These are phyloP conservation scores for Biscogniauxia marginata DNA, from an alignment of 2,329 filamentous ascomycete genomes.

Conservation along the genomic window DNA sequence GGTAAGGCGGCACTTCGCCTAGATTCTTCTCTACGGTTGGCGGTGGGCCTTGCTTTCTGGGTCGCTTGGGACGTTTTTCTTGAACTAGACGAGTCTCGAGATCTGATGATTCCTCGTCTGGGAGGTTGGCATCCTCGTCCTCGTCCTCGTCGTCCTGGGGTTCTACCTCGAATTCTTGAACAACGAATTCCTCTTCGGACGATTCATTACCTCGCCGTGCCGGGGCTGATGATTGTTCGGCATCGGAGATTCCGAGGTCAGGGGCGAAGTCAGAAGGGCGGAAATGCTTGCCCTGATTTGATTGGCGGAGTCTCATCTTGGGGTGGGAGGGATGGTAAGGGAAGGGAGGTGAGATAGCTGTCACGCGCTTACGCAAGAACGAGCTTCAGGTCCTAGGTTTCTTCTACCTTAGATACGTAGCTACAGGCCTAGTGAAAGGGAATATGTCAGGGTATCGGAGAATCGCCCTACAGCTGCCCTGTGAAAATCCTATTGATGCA, in stretches of 20 bases:
- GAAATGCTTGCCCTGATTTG: constrained; percentile 29
- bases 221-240: constrained; percentile 8
- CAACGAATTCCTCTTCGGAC: constrained; percentile 30
- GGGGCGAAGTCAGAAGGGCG: constrained; percentile 18
- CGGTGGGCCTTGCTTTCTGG: constrained; percentile 17
- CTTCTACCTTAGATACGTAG: not conserved
- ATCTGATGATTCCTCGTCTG: constrained; percentile 9
- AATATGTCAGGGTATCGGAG: not conserved
- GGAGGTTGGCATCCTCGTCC: constrained; percentile 12
- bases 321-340: constrained; percentile 5
- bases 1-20: constrained; percentile 30
- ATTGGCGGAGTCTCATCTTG: constrained; percentile 31
- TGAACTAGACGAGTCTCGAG: constrained; percentile 7
- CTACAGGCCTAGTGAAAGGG: not conserved
- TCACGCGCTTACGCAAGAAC: constrained; percentile 9
- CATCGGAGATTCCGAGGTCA: constrained; percentile 23
- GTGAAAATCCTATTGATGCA: not conserved
- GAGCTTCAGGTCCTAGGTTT: not conserved
- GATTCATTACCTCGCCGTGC: constrained; percentile 10
- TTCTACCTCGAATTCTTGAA: constrained; percentile 11
- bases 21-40: constrained; percentile 11
- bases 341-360: not conserved
- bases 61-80: constrained; percentile 4
- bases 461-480: not conserved
- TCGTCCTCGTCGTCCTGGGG: constrained; percentile 8